These are phyloP conservation scores for Xylaria grammica DNA, from an alignment of 495 filamentous ascomycete genomes.

Conservation along the genomic window DNA sequence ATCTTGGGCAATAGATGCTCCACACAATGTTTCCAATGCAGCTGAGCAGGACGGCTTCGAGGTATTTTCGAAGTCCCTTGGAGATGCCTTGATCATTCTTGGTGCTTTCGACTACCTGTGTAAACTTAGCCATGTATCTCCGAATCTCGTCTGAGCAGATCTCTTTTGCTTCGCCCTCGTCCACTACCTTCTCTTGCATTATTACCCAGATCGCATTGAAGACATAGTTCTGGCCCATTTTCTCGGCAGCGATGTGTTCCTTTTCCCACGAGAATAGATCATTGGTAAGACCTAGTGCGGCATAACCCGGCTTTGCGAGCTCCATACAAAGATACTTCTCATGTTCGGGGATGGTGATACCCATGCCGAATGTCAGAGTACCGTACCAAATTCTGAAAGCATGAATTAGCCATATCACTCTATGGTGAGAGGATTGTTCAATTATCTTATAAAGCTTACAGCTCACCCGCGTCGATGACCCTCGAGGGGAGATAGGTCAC, in stretches of 20 bases:
- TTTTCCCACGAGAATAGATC: slow-evolving; percentile 40
- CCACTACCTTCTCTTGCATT: slow-evolving; percentile 35
- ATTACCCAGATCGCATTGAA: slow-evolving; percentile 47
- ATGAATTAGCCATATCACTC: neutral
- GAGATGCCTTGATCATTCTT: neutral
- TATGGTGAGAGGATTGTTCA: neutral
- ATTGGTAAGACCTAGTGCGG: slow-evolving; percentile 39
- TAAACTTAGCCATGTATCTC: neutral
- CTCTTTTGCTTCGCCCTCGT: slow-evolving; percentile 30
- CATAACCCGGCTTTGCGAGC: slow-evolving; percentile 32
- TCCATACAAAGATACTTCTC: slow-evolving; percentile 16
- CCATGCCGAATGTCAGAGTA: slow-evolving; percentile 5
- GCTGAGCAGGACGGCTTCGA: slow-evolving; percentile 34
- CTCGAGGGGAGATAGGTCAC: slow-evolving; percentile 23
- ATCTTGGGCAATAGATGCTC: slow-evolving; percentile 42
- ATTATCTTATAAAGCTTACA: neutral
- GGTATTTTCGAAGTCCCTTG: slow-evolving; percentile 23
- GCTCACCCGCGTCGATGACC: neutral
- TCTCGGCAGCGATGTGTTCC: slow-evolving; percentile 29
- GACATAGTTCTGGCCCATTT: slow-evolving; percentile 27
- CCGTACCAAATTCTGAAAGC: slow-evolving; percentile 5
- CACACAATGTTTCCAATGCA: slow-evolving; percentile 36
- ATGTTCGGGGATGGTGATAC: slow-evolving; percentile 1
- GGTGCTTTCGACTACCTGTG: neutral
- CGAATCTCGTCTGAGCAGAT: slow-evolving; percentile 15